Percentiles rank a stretch among this genome's conserved stretches.
Evolutionary conservation across 2,329 filamentous ascomycete genomes (phyloP).

Genomic region (Fusarium sp.): DNA sequence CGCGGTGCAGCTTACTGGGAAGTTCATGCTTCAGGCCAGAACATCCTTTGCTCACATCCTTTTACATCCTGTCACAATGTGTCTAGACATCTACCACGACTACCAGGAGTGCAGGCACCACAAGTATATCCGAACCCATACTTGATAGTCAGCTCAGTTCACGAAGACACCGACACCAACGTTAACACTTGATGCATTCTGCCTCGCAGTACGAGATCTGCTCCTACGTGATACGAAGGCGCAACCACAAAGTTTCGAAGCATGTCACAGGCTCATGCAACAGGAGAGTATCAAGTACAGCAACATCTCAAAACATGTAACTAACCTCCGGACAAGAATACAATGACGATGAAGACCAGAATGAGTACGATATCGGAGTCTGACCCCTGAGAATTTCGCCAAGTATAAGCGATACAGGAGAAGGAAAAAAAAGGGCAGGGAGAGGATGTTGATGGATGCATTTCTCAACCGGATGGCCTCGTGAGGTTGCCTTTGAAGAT

Average conservation of each 20-base stretch:
- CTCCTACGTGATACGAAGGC: no score
- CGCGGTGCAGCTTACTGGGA: not conserved
- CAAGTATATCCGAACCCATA: not conserved
- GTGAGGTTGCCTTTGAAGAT: not conserved
- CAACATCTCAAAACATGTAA: no score
- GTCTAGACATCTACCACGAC: not conserved
- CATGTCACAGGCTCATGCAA: not conserved
- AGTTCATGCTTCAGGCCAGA: not conserved
- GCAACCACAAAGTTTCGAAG: not conserved
- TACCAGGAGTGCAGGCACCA: conserved; percentile 1
- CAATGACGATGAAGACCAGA: not conserved
- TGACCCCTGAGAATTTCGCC: not conserved
- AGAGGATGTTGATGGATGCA: no score
- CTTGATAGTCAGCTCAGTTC: not conserved
- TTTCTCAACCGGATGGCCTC: not conserved
- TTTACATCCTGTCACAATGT: not conserved
- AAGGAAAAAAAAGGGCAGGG: not conserved
- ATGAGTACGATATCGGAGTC: not conserved
- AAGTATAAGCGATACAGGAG: not conserved
- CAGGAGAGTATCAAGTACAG: not conserved
- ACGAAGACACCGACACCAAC: not conserved
- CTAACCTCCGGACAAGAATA: not conserved
- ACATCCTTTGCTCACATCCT: not conserved
- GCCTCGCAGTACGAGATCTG: not conserved
- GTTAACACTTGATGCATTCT: not conserved